Base-by-base conservation (phyloP, 495 filamentous ascomycete genomes). In the Stereocaulon alpinum region DNA sequence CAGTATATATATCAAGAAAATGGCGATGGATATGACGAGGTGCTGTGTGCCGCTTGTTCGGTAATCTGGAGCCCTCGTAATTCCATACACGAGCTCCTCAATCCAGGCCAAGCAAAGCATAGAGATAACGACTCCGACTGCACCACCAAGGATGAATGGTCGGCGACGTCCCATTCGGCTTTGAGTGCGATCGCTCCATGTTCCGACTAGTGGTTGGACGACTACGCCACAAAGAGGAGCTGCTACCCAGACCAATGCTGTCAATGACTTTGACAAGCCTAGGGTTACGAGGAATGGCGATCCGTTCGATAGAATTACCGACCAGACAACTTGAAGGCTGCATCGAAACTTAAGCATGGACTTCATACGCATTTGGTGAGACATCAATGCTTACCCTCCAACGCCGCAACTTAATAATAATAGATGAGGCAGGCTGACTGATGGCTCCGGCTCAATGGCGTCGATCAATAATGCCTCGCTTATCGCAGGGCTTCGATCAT, bases 201-300 rank as follows among this genome's bases (percentile, higher is more conserved):
- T 88, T 20, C 92, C 92, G 55, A 98, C 87, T 53, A 96, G 80
- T 14, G 92, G 92, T 69, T 95, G 90, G 49, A 96, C 90, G 59
- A 96, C 84, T 61, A 96, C 76, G 15, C 93, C 93, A 9, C 88
- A 94, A 12, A 96, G 74, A 9, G 93, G 93, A 2, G 92, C 92
- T n/a, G 93, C 92, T 66, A 95, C 86, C 92, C 93, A 98, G 40
- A 98, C 91, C 40, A 98, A 76, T 24, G 90, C 94, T n/a, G 87
- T 92, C 58, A 85, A 81, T 42, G 86, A 88, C 68, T 98, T 98
- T 11, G 89, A 91, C 53, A 96, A 77, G 22, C 92, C 92, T 61
- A 98, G 85, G 10, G 58, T 61, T 40, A 64, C 58, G 6, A 64
- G 58, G 20, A 55, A 64, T 44, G 62, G 62, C 58, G 62, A 60